Conservation (phyloP, 2,329 filamentous ascomycete species). For the Fusarium sterilihyphosum region DNA sequence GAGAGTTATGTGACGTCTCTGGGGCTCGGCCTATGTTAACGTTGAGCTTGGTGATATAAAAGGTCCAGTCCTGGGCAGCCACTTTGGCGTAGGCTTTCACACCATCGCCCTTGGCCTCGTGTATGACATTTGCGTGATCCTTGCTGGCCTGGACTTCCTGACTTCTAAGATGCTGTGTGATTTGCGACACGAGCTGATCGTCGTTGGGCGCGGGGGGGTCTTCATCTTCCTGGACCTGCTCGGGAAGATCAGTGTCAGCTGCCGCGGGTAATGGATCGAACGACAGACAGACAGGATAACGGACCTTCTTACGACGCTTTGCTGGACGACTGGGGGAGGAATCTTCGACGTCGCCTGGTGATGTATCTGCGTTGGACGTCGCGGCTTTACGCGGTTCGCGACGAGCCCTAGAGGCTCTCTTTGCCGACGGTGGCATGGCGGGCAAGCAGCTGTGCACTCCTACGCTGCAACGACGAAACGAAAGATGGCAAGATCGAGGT, state of each 20-base stretch:
- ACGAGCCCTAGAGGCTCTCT: constrained; percentile 51
- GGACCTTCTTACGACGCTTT: constrained; percentile 72
- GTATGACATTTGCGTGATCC: constrained; percentile 71
- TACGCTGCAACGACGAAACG: background rate
- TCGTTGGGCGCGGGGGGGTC: constrained; percentile 58
- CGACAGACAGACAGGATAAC: constrained; percentile 1
- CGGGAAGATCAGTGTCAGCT: constrained; percentile 17
- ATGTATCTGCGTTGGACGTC: constrained; percentile 46
- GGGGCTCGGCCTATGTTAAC: constrained; percentile 80
- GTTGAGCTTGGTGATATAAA: constrained; percentile 79
- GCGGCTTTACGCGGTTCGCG: constrained; percentile 53
- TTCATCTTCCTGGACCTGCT: constrained; percentile 52
- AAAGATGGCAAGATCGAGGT: constrained; percentile 1
- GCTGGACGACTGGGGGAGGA: constrained; percentile 70
- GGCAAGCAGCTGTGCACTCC: background rate
- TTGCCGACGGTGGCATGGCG: constrained; percentile 52
- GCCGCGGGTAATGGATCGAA: background rate
- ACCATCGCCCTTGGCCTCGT: constrained; percentile 68
- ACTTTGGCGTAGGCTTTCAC: constrained; percentile 85
- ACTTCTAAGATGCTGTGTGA: constrained; percentile 62
- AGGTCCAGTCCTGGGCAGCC: constrained; percentile 84
- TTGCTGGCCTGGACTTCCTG: constrained; percentile 66
- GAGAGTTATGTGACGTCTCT: constrained; percentile 54
- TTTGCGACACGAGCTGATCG: constrained; percentile 65
- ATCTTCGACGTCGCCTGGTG: constrained; percentile 55